A percentile compares a stretch with the other conserved stretches of the same genome.
Evolutionary conservation across 2,329 filamentous ascomycete genomes (phyloP).

Genomic region (Drechmeria coniospora): DNA sequence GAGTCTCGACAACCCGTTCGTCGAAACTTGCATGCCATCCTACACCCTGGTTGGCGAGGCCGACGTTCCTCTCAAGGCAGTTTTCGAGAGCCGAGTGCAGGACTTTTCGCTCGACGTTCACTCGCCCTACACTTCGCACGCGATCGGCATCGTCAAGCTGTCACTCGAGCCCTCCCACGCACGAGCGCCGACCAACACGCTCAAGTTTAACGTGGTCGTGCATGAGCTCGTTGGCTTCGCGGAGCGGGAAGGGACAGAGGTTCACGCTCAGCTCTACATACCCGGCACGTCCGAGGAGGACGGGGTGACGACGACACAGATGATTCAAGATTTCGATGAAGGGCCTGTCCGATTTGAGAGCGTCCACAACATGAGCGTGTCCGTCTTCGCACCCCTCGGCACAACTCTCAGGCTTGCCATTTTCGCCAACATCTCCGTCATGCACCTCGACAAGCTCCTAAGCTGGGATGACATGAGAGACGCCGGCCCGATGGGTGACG

Average conservation of each 20-base stretch:
- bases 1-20: slow-evolving; percentile 82
- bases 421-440: slow-evolving; percentile 77
- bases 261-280: slow-evolving; percentile 94
- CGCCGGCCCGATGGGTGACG: slow-evolving; percentile 41
- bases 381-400: slow-evolving; percentile 53
- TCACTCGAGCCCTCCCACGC: slow-evolving; percentile 89
- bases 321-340: slow-evolving; percentile 89
- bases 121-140: slow-evolving; percentile 82
- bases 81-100: slow-evolving; percentile 88
- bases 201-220: slow-evolving; percentile 99
- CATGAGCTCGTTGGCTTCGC: slow-evolving; percentile 89
- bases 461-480: slow-evolving; percentile 99
- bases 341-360: slow-evolving; percentile 87
- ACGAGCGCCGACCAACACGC: slow-evolving; percentile 74
- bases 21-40: slow-evolving; percentile 77
- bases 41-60: slow-evolving; percentile 88
- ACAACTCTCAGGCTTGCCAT: slow-evolving; percentile 74
- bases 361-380: slow-evolving; percentile 94
- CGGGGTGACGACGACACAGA: slow-evolving; percentile 86
- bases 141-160: slow-evolving; percentile 78
- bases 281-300: slow-evolving; percentile 80
- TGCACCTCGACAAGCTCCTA: slow-evolving; percentile 91
- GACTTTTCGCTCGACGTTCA: slow-evolving; percentile 84
- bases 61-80: slow-evolving; percentile 79
- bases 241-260: slow-evolving; percentile 85